These are phyloP conservation scores for Ramaria sp. DNA, from an alignment of 768 basidiomycete genomes.

Conservation along the genomic window DNA sequence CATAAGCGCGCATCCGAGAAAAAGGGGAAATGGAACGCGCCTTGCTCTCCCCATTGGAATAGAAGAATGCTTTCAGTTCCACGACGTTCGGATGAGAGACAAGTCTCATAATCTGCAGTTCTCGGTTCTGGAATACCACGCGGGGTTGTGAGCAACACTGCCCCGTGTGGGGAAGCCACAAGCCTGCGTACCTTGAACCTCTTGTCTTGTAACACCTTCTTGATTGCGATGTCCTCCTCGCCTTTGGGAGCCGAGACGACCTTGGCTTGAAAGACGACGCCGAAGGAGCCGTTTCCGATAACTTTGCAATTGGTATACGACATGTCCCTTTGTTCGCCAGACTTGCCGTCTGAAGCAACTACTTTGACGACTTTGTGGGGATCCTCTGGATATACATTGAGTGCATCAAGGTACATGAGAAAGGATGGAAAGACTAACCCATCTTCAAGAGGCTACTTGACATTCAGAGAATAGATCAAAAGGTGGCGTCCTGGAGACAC, in stretches of 20 bases:
- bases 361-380: constrained; percentile 95
- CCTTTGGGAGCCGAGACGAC: constrained; percentile 57
- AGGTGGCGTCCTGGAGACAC: background rate
- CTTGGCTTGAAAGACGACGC: constrained; percentile 95
- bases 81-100: constrained; percentile 97
- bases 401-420: background rate
- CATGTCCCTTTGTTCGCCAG: constrained; percentile 77
- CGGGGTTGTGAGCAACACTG: constrained; percentile 1
- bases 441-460: background rate
- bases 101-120: constrained; percentile 97
- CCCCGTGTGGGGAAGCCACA: background rate
- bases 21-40: constrained; percentile 29
- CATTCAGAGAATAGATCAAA: background rate
- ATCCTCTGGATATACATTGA: constrained; percentile 51
- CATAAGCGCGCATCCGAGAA: constrained; percentile 8
- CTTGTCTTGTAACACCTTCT: constrained; percentile 99
- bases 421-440: background rate
- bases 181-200: constrained; percentile 86
- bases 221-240: constrained; percentile 91
- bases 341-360: constrained; percentile 89
- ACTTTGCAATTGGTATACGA: constrained; percentile 97
- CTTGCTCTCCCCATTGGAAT: constrained; percentile 95
- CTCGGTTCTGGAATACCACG: constrained; percentile 67
- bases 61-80: constrained; percentile 96
- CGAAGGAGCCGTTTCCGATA: constrained; percentile 97